Conservation (phyloP, 129 eudicot genomes). For the Logfia minima region DNA sequence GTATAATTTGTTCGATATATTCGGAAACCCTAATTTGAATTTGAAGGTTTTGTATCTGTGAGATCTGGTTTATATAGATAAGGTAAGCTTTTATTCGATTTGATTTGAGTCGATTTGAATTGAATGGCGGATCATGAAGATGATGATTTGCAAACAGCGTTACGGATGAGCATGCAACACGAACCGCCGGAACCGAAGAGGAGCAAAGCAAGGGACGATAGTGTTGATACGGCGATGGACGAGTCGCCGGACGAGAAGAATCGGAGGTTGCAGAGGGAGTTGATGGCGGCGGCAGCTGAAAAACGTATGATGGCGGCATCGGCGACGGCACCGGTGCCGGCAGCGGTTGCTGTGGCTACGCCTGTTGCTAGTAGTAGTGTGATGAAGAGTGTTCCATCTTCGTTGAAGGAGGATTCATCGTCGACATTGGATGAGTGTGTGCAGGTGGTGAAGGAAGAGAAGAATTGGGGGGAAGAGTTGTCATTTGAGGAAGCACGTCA, state of each 20-base stretch:
- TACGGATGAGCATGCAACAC: slow-evolving; percentile 79
- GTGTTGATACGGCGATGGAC: slow-evolving; percentile 27
- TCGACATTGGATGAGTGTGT: slow-evolving; percentile 23
- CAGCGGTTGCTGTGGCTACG: slow-evolving; percentile 13
- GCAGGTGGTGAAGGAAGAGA: slow-evolving; percentile 36
- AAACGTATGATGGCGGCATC: slow-evolving; percentile 59
- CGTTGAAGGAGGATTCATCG: slow-evolving; percentile 19
- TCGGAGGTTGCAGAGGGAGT: slow-evolving; percentile 69
- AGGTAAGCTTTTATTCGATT: neutral
- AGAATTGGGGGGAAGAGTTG: slow-evolving; percentile 40
- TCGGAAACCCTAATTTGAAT: slow-evolving; percentile 38
- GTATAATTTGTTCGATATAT: slow-evolving; percentile 15
- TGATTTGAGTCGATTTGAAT: slow-evolving; percentile 22
- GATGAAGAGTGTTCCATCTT: slow-evolving; percentile 6
- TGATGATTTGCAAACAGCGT: slow-evolving; percentile 82
- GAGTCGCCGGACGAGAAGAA: slow-evolving; percentile 55
- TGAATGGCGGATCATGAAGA: slow-evolving; percentile 78
- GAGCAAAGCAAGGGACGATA: slow-evolving; percentile 68
- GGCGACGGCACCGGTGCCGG: slow-evolving; percentile 3
- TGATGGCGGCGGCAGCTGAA: slow-evolving; percentile 96
- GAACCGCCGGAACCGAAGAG: slow-evolving; percentile 93
- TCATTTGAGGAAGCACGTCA: slow-evolving; percentile 46
- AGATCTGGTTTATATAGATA: slow-evolving; percentile 25
- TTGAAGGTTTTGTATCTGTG: slow-evolving; percentile 22
- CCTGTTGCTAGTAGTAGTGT: slow-evolving; percentile 17